A percentile compares a stretch with the other conserved stretches of the same genome.
phyloP scores from a whole-genome alignment of 495 filamentous ascomycete species.

The Penicillium turbatum region DNA sequence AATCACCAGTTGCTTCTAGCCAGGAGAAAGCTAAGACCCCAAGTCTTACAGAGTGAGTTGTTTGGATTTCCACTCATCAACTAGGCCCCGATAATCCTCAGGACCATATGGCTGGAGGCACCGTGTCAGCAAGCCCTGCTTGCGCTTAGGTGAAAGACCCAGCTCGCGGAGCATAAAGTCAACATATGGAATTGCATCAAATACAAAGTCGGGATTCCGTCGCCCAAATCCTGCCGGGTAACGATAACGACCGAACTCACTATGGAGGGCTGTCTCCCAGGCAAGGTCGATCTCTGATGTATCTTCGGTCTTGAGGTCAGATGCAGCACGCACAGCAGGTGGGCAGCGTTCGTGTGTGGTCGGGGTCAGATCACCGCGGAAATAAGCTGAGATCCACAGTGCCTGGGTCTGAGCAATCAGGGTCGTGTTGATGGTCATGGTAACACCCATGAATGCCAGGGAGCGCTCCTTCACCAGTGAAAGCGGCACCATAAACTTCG shows the following conservation, averaged over 20 bases:
- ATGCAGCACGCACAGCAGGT: constrained; percentile 7
- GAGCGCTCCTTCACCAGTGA: constrained; percentile 52
- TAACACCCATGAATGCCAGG: constrained; percentile 62
- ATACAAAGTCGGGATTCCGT: constrained; percentile 66
- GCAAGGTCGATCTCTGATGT: constrained; percentile 26
- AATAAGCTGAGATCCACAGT: constrained; percentile 67
- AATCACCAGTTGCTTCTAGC: too few relatives aligned
- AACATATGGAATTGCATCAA: constrained; percentile 73
- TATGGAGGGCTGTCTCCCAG: constrained; percentile 59
- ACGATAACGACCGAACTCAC: constrained; percentile 65
- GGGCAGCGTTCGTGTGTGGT: constrained; percentile 28
- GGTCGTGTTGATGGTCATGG: constrained; percentile 60
- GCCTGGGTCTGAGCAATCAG: constrained; percentile 63
- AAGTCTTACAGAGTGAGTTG: not conserved
- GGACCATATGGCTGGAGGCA: constrained; percentile 53
- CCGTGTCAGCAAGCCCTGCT: constrained; percentile 43
- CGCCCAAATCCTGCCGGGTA: constrained; percentile 61
- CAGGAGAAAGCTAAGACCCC: not conserved
- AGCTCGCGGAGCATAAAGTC: constrained; percentile 67
- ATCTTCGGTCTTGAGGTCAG: constrained; percentile 20
- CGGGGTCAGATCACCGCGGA: constrained; percentile 41
- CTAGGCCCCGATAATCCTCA: constrained; percentile 58
- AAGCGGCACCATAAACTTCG: constrained; percentile 68
- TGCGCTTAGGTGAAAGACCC: constrained; percentile 47
- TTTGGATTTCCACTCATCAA: constrained; percentile 50